Base-by-base conservation (phyloP, 164 flowering plant genomes). In the Kalanchoe fedtschenkoi region DNA sequence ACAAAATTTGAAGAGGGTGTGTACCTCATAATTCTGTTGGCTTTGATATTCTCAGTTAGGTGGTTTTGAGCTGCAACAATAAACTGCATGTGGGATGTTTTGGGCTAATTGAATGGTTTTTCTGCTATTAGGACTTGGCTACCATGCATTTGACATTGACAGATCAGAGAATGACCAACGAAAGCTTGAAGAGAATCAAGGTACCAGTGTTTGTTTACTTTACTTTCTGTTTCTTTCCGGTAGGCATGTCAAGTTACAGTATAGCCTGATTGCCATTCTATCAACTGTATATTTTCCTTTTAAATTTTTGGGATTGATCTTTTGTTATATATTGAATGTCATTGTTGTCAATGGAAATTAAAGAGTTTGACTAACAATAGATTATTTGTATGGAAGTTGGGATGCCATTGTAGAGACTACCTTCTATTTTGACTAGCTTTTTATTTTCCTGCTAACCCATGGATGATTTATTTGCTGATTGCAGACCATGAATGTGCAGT, bases 101-200 rank as follows among this genome's bases (percentile, higher is more conserved):
- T 30, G 5, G 28, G n/a, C 16, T 33, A 21, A 34, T n/a, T 19
- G 28, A 17, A 22, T n/a, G 6, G 1, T 58, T 21, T 26, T 58
- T 58, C 8, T 47, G 55, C 2, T 51, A 15, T 8, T 24, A 58
- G 61, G 61, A 58, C 14, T 19, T 58, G 38, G 42, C 42, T 33
- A 58, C n/a, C 13, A 6, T 58, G 38, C 61, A 26, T 11, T 22
- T 41, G 1, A 34, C 41, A 24, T 24, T 58, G 26, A 22, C 24
- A 1, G 41, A 58, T 19, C 41, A 58, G 14, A 37, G 19, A 58
- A 13, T 37, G 41, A 34, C 41, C 28, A 58, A 37, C 41, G 28
- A 58, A 2, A 58, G n/a, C 26, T 34, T 58, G 61, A 58, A 58
- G 61, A 58, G 42, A 58, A 58, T 58, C n/a, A 58, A 37, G 61